Percentiles rank a stretch among this genome's conserved stretches.
Evolutionary conservation across 805 yeast genomes (phyloP).

Genomic region (Lipomyces japonicus): DNA sequence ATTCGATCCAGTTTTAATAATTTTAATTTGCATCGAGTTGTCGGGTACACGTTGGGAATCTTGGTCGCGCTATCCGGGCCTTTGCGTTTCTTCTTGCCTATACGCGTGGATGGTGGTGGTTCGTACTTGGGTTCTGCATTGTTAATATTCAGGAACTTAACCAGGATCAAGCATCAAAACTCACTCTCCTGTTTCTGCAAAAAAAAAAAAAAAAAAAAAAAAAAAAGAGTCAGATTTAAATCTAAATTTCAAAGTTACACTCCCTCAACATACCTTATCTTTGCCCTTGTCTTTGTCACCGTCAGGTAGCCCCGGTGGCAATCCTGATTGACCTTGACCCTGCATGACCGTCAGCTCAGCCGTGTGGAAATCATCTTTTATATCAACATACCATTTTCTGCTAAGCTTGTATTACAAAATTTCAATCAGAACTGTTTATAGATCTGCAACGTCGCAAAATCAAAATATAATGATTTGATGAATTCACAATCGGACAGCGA

Average conservation of each 20-base stretch:
- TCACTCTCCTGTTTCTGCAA: constrained; percentile 35
- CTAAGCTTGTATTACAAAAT: too few relatives aligned
- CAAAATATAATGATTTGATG: too few relatives aligned
- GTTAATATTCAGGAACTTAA: background rate
- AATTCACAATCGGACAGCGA: too few relatives aligned
- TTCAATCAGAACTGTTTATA: too few relatives aligned
- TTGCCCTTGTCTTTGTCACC: constrained; percentile 36
- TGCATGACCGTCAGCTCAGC: too few relatives aligned
- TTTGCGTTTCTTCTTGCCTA: constrained; percentile 83
- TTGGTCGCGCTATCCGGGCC: constrained; percentile 84
- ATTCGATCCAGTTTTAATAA: constrained; percentile 90
- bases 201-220: background rate
- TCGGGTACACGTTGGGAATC: constrained; percentile 84
- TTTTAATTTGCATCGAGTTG: constrained; percentile 89
- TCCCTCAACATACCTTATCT: constrained; percentile 26
- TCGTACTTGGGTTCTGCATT: constrained; percentile 90
- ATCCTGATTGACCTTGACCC: constrained; percentile 39
- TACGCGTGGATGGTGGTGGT: constrained; percentile 94
- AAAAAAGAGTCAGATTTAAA: background rate
- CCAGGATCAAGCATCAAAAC: constrained; percentile 7
- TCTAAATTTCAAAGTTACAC: background rate
- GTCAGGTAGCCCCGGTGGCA: constrained; percentile 32
- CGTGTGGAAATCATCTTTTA: too few relatives aligned
- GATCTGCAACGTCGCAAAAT: too few relatives aligned
- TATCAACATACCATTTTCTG: too few relatives aligned